Evolutionary conservation across 331 rosid species (phyloP).

Genomic region (Dryas integrifolia): DNA sequence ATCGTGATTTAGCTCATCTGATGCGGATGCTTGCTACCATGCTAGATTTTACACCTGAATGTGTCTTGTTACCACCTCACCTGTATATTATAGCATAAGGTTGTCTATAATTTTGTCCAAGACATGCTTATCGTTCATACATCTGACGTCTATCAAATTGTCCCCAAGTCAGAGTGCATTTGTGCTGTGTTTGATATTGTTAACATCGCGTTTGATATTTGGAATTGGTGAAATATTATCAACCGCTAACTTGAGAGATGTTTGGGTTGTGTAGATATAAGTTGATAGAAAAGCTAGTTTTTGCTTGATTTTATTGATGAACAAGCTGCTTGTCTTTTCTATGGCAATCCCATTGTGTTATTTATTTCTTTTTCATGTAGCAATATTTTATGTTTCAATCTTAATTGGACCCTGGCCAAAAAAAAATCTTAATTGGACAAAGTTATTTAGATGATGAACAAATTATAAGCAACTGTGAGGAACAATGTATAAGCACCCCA

Average conservation of each 20-base stretch:
- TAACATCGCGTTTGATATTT: neutral
- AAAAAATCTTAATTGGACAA: too few relatives aligned
- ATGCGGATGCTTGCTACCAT: conserved; percentile 5
- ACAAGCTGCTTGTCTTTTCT: neutral
- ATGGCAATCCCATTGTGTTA: too few relatives aligned
- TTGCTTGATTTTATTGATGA: neutral
- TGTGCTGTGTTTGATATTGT: conserved; percentile 8
- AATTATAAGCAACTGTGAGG: too few relatives aligned
- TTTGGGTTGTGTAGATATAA: neutral
- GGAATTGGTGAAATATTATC: conserved; percentile 6
- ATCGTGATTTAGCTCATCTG: conserved; percentile 7
- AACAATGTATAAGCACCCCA: too few relatives aligned
- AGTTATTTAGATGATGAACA: too few relatives aligned
- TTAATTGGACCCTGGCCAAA: too few relatives aligned
- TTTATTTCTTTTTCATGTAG: too few relatives aligned
- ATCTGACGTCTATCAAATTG: conserved; percentile 1
- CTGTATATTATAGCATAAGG: conserved; percentile 28
- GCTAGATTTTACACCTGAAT: conserved; percentile 28
- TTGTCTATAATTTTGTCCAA: conserved; percentile 12
- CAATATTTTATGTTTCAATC: too few relatives aligned
- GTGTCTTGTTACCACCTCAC: conserved; percentile 21
- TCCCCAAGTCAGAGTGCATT: conserved; percentile 6
- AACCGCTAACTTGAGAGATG: neutral
- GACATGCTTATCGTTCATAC: conserved; percentile 8
- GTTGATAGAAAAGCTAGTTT: neutral